A percentile compares a stretch with the other conserved stretches of the same genome.
phyloP scores from a whole-genome alignment of 2,329 filamentous ascomycete genomes.

The Alternaria solani region DNA sequence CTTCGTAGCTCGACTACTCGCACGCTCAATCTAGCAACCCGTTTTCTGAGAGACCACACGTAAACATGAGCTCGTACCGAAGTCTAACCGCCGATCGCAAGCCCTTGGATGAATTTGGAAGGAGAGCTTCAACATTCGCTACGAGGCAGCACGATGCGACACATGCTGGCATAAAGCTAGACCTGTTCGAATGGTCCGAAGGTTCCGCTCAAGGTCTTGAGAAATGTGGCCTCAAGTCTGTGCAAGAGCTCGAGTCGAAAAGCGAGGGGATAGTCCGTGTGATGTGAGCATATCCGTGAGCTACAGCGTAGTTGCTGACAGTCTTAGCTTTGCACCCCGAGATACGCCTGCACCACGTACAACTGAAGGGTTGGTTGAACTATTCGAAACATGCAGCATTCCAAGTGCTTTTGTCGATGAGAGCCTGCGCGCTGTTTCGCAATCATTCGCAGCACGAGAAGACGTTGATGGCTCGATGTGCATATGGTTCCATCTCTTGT shows the following conservation, averaged over 20 bases:
- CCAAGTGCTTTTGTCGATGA: slow-evolving; percentile 39
- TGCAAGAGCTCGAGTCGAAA: slow-evolving; percentile 14
- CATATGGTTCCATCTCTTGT: slow-evolving; percentile 44
- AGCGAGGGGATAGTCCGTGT: slow-evolving; percentile 24
- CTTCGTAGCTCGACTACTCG: no score
- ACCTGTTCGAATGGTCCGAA: slow-evolving; percentile 34
- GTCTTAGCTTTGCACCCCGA: slow-evolving; percentile 33
- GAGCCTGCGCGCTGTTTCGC: slow-evolving; percentile 34
- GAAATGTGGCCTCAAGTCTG: slow-evolving; percentile 1
- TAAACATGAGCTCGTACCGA: slow-evolving; percentile 10
- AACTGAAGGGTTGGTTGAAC: slow-evolving; percentile 15
- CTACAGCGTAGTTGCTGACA: slow-evolving; percentile 5
- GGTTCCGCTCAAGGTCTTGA: slow-evolving; percentile 18
- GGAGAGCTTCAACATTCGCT: not conserved
- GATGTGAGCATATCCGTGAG: slow-evolving; percentile 21
- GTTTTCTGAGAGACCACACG: no score
- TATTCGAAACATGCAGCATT: slow-evolving; percentile 32
- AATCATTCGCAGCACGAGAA: slow-evolving; percentile 37
- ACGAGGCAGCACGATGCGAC: fast-evolving
- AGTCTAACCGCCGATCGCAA: slow-evolving; percentile 22
- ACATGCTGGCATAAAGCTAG: slow-evolving; percentile 3
- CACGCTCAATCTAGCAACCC: no score
- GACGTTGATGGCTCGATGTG: slow-evolving; percentile 26
- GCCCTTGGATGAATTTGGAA: slow-evolving; percentile 22
- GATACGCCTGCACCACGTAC: slow-evolving; percentile 25